Evolutionary conservation across 2,329 filamentous ascomycete species (phyloP).

Genomic region (Echinosphaeria canescens): DNA sequence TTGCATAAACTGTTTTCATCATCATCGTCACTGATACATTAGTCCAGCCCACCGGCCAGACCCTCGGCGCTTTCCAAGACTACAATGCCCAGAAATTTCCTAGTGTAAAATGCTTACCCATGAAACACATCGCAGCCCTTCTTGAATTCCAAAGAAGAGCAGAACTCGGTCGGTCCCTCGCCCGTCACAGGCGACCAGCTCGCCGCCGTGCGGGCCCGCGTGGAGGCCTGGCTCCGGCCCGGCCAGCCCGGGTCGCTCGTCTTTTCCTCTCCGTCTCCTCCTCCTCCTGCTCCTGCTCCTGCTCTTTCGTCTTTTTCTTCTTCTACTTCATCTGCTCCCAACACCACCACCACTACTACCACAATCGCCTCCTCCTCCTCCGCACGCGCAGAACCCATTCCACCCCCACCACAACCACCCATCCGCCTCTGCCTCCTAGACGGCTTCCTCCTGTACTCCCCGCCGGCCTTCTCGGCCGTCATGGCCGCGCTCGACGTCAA

Average conservation of each 20-base stretch:
- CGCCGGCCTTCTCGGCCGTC: slow-evolving; percentile 23
- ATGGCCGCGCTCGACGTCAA: slow-evolving; percentile 47
- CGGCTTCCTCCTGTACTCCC: slow-evolving; percentile 66
- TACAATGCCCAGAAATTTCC: background rate
- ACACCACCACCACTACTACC: too few relatives aligned
- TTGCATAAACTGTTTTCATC: too few relatives aligned
- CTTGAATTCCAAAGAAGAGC: slow-evolving; percentile 35
- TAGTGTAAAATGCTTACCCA: too few relatives aligned
- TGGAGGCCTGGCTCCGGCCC: slow-evolving; percentile 21
- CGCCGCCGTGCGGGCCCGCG: slow-evolving; percentile 19
- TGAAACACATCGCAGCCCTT: slow-evolving; percentile 15
- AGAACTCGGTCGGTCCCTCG: slow-evolving; percentile 34
- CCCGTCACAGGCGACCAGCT: slow-evolving; percentile 27
- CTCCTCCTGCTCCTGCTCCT: too few relatives aligned
- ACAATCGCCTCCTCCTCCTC: slow-evolving; percentile 1
- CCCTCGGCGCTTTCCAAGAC: slow-evolving; percentile 3
- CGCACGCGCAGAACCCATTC: background rate
- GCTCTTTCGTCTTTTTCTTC: too few relatives aligned
- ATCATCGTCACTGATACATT: slow-evolving; percentile 2
- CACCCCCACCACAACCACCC: slow-evolving; percentile 1
- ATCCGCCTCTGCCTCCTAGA: slow-evolving; percentile 54
- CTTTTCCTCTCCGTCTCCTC: too few relatives aligned
- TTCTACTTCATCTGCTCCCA: too few relatives aligned
- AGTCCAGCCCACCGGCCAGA: slow-evolving; percentile 10
- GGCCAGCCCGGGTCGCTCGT: slow-evolving; percentile 19